Base-by-base conservation (phyloP, 306 rosid genomes). In the Parietaria judaica region DNA sequence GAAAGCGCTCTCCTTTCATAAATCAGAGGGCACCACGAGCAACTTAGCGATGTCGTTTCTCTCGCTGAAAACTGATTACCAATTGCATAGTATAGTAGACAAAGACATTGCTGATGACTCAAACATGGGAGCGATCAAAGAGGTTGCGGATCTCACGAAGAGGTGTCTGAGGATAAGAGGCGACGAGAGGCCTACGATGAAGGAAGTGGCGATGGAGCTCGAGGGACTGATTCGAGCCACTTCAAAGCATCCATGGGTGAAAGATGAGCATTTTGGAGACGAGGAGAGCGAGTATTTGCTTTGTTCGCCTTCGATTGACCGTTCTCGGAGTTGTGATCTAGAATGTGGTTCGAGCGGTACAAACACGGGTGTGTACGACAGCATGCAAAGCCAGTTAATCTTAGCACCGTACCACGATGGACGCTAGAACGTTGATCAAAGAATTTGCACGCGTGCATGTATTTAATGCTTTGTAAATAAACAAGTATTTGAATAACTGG, bases 381-480 rank as follows among this genome's bases (percentile, higher is more conserved):
- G 67, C 55, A 69, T 61, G 66, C 48, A 8, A 69, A 15, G 14
- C 10, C 56, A 69, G 7, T 35, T 11, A 45, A 69, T 69, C 61
- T 45, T 61, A 66, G 8, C 61, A 51, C 60, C 66, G 73, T 45
- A 52, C 44, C n/a, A 7, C n/a, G 43, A 69, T 6, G 62, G 73
- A 11, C 62, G 56, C 34, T 61, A 61, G 43, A 36, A 8, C 6
- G 34, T 0, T 34, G 60, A 49, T 49, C 53, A 8, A 41, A 5
- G 6, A 5, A 5, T 41, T 41, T 3, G 60, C 31, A 23, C 31
- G 31, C 31, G 31, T 23, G 31, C 31, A 23, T 23, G 31, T 23
- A 23, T n/a, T n/a, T n/a, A n/a, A n/a, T n/a, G n/a, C n/a, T n/a
- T n/a, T n/a, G n/a, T n/a, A n/a, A n/a, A n/a, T n/a, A n/a, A n/a